Percentiles rank a stretch among this genome's conserved stretches.
These are phyloP conservation scores for Plenodomus tracheiphilus DNA, from an alignment of 2,329 filamentous ascomycete species.

Conservation along the genomic window DNA sequence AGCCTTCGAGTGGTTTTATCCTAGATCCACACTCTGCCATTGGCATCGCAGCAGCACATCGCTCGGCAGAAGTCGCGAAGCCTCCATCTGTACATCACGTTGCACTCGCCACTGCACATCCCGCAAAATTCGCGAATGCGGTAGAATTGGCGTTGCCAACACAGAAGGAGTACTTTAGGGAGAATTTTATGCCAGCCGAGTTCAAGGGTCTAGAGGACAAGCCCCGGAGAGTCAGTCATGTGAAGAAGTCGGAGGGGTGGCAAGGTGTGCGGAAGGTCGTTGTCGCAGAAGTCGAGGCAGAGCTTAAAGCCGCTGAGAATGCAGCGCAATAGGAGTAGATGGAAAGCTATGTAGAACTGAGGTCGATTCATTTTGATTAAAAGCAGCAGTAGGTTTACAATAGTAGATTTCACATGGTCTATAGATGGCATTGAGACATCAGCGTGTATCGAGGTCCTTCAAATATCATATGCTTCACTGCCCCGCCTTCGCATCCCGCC, in stretches of 20 bases:
- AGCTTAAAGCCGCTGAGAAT: slow-evolving; percentile 37
- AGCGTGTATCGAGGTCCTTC: neutral
- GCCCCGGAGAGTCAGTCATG: slow-evolving; percentile 72
- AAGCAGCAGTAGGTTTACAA: slow-evolving; percentile 3
- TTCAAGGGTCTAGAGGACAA: slow-evolving; percentile 78
- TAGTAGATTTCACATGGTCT: neutral
- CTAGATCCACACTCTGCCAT: slow-evolving; percentile 93
- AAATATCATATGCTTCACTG: neutral
- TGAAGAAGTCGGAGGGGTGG: slow-evolving; percentile 69
- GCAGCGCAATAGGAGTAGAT: slow-evolving; percentile 13
- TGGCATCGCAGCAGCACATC: slow-evolving; percentile 74
- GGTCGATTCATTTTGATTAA: slow-evolving; percentile 1
- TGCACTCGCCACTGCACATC: slow-evolving; percentile 89
- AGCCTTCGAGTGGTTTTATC: slow-evolving; percentile 64
- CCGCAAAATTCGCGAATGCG: slow-evolving; percentile 88
- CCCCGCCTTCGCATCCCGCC: slow-evolving; percentile 12
- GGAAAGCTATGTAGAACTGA: neutral
- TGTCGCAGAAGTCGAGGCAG: slow-evolving; percentile 67
- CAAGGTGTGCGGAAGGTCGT: slow-evolving; percentile 75
- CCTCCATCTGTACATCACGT: slow-evolving; percentile 66
- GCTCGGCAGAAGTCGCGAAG: slow-evolving; percentile 63
- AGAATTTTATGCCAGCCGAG: slow-evolving; percentile 76
- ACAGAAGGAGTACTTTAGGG: slow-evolving; percentile 74
- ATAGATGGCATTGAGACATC: neutral
- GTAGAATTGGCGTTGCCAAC: slow-evolving; percentile 78